Base-by-base conservation (phyloP, 768 basidiomycete genomes). In the Psilocybe cyanescens region DNA sequence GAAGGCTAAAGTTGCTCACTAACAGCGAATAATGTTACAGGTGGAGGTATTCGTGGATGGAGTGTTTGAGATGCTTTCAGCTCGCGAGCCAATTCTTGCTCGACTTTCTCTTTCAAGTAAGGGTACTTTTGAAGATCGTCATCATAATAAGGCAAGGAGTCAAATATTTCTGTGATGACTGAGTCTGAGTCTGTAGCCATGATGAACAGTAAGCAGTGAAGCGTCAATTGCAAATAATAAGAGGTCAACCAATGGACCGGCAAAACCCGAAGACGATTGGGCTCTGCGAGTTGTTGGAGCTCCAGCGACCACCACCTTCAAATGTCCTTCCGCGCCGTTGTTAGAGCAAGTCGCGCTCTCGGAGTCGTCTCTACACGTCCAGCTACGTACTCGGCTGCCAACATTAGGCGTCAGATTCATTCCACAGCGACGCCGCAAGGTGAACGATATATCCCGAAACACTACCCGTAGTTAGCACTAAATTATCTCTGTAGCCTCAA, bases 91-190 rank as follows among this genome's bases (percentile, higher is more conserved):
- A 95, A 75, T 71, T 94, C 93, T 65, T 79, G 79, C 58, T 92
- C 90, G 14, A 94, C 93, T 71, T 88, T 89, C 70, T 87, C 84
- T 71, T 83, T 87, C 41, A 95, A 78, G 41, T 81, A 68, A 1
- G 93, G 92, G 61, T 83, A 85, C 58, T 84, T 84, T 62, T 94
- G 91, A 55, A 96, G 82, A 72, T 97, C 94, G 72, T 95, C 92
- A 78, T 98, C 95, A 70, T 93, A 95, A 77, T 97, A 98, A 16
- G 95, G 95, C 64, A 97, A 81, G 28, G 94, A 91, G 75, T 97
- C 95, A 67, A 94, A 86, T 39, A 90, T 79, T 59, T 79, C 79
- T 50, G 66, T 28, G 12, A 65, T 19, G 48, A 65, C 37, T 53
- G 58, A 49, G 65, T 64, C 60, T 58, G 67, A 64, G 35, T 62